Evolutionary conservation across 768 basidiomycete genomes (phyloP).

Genomic region (Leucogyrophana mollusca): DNA sequence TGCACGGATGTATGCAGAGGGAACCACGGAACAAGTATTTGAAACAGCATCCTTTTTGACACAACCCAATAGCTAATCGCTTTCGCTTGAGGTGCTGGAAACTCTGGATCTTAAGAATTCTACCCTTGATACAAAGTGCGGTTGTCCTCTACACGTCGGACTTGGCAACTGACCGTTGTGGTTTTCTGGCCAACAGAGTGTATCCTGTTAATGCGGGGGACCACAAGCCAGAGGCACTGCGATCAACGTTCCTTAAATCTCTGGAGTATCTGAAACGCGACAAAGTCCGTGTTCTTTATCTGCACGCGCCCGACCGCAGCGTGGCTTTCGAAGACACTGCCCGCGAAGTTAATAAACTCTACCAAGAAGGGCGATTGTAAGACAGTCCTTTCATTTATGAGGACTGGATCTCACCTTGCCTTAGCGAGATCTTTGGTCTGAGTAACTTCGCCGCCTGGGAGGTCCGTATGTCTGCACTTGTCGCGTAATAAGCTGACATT

Average conservation of each 20-base stretch:
- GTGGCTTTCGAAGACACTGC: slow-evolving; percentile 58
- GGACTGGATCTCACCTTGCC: neutral
- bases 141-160: slow-evolving; percentile 1
- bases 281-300: slow-evolving; percentile 51
- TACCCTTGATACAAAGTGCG: slow-evolving; percentile 50
- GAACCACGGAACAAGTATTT: slow-evolving; percentile 53
- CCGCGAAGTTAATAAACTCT: slow-evolving; percentile 50
- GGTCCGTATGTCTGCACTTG: slow-evolving; percentile 18
- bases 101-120: slow-evolving; percentile 39
- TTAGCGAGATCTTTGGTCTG: slow-evolving; percentile 58
- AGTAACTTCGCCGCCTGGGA: slow-evolving; percentile 63
- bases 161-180: too few species aligned
- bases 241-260: slow-evolving; percentile 46
- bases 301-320: slow-evolving; percentile 60
- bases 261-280: slow-evolving; percentile 42
- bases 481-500: neutral
- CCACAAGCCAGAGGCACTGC: slow-evolving; percentile 38
- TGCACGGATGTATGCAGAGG: slow-evolving; percentile 47
- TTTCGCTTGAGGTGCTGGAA: slow-evolving; percentile 31
- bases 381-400: slow-evolving; percentile 8
- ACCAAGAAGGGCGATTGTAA: slow-evolving; percentile 58
- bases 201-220: slow-evolving; percentile 41
- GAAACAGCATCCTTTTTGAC: too few species aligned
- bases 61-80: too few species aligned
- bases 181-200: too few species aligned